phyloP scores from a whole-genome alignment of 352 stramenopile genomes.

The Pythium utonaiense region DNA sequence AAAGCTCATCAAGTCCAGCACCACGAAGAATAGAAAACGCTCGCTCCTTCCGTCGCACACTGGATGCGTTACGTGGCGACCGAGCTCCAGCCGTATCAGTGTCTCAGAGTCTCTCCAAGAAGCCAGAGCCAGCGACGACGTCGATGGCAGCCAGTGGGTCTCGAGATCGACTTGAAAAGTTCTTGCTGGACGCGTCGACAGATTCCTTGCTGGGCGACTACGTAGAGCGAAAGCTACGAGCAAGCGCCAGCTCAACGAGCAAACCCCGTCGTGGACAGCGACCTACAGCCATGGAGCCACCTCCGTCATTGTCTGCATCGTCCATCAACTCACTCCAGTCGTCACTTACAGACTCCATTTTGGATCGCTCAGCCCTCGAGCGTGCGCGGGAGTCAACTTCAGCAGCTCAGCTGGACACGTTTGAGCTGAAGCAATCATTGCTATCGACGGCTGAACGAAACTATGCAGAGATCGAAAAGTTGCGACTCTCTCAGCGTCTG shows the following conservation, averaged over 20 bases:
- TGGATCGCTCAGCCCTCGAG: slow-evolving; percentile 15
- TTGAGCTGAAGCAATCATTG: slow-evolving; percentile 4
- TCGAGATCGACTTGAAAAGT: slow-evolving; percentile 34
- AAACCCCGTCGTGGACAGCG: neutral
- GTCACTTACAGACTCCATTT: slow-evolving; percentile 32
- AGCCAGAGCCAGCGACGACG: neutral
- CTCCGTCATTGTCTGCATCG: slow-evolving; percentile 37
- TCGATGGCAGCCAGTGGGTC: neutral
- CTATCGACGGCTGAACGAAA: slow-evolving; percentile 49
- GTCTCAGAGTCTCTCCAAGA: slow-evolving; percentile 10
- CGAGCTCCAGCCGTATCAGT: neutral
- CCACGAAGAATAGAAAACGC: slow-evolving; percentile 1
- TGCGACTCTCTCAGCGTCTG: slow-evolving; percentile 57
- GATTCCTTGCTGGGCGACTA: slow-evolving; percentile 58
- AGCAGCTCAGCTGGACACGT: neutral
- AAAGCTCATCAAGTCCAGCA: neutral
- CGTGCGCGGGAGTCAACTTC: neutral
- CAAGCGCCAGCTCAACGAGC: slow-evolving; percentile 10
- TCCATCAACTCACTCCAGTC: slow-evolving; percentile 27
- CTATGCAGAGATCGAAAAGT: slow-evolving; percentile 56
- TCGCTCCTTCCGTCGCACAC: slow-evolving; percentile 40
- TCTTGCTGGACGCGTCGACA: slow-evolving; percentile 49
- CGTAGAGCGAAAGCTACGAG: slow-evolving; percentile 59
- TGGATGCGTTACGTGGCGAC: slow-evolving; percentile 50
- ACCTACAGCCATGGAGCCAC: slow-evolving; percentile 33